Evolutionary conservation across 805 yeast species (phyloP).

Genomic region (Lipomyces orientalis): DNA sequence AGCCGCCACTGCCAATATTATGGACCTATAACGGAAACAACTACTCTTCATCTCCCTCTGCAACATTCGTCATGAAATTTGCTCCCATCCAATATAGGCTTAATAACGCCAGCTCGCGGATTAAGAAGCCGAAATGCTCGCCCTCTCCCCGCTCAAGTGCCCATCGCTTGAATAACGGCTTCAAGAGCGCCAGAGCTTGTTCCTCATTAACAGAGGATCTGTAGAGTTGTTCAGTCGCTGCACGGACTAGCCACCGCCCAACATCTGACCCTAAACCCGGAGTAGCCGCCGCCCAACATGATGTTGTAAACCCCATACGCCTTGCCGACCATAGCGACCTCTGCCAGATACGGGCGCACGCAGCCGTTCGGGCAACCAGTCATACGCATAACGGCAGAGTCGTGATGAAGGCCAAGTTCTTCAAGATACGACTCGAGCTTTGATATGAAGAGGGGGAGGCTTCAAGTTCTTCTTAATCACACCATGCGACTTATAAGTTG

Average conservation of each 20-base stretch:
- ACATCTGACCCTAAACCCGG: too few relatives aligned
- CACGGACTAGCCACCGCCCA: conserved; percentile 96
- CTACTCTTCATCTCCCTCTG: conserved; percentile 58
- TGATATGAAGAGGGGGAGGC: conserved; percentile 75
- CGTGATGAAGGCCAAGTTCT: conserved; percentile 91
- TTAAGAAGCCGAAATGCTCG: conserved; percentile 91
- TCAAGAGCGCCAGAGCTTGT: conserved; percentile 76
- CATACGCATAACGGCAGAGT: conserved; percentile 95
- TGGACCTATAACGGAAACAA: not conserved
- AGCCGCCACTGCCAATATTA: not conserved
- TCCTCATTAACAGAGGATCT: conserved; percentile 88
- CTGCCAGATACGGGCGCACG: conserved; percentile 98
- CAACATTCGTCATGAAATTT: conserved; percentile 93
- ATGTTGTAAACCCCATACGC: conserved; percentile 92
- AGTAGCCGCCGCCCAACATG: conserved; percentile 96
- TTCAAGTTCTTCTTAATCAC: conserved; percentile 86
- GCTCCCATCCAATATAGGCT: conserved; percentile 87
- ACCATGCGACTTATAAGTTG: conserved; percentile 96
- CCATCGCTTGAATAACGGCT: conserved; percentile 92
- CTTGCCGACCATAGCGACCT: conserved; percentile 93
- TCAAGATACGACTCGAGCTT: conserved; percentile 87
- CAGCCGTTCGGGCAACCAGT: conserved; percentile 99
- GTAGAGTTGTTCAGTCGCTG: conserved; percentile 89
- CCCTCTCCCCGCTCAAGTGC: conserved; percentile 87
- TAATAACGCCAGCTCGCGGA: conserved; percentile 89